Evolutionary conservation across 164 flowering plant species (phyloP).

Genomic region (Stephania japonica): DNA sequence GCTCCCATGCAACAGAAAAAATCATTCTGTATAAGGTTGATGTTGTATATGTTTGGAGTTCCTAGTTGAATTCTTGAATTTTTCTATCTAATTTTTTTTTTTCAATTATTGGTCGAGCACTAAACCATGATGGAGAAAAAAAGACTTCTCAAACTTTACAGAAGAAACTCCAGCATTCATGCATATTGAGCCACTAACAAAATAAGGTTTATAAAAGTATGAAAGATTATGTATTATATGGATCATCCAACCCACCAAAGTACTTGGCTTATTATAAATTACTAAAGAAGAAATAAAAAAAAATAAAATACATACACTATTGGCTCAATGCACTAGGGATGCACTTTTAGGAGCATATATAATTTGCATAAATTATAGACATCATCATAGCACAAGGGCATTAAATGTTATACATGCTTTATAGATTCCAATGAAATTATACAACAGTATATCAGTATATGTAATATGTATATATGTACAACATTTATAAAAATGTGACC

Average conservation of each 20-base stretch:
- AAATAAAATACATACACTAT: neutral
- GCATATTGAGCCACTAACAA: conserved; percentile 7
- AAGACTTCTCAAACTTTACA: neutral
- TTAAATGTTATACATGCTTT: neutral
- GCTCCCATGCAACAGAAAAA: too few relatives aligned
- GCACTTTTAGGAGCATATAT: neutral
- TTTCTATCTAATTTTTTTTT: neutral
- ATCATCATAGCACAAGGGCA: neutral
- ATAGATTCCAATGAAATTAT: neutral
- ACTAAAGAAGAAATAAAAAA: neutral
- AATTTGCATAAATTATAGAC: neutral
- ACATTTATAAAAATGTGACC: too few relatives aligned
- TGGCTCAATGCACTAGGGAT: neutral
- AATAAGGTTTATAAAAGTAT: neutral
- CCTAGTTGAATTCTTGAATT: too few relatives aligned
- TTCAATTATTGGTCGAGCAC: neutral
- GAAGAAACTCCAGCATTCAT: neutral
- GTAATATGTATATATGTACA: neutral
- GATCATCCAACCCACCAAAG: neutral
- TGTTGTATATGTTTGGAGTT: neutral
- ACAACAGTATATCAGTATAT: neutral
- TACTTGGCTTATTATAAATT: neutral
- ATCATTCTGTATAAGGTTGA: too few relatives aligned
- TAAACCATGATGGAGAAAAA: neutral
- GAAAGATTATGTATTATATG: neutral